Conservation (phyloP, 2,329 filamentous ascomycete genomes). For the Scedosporium minutisporum region DNA sequence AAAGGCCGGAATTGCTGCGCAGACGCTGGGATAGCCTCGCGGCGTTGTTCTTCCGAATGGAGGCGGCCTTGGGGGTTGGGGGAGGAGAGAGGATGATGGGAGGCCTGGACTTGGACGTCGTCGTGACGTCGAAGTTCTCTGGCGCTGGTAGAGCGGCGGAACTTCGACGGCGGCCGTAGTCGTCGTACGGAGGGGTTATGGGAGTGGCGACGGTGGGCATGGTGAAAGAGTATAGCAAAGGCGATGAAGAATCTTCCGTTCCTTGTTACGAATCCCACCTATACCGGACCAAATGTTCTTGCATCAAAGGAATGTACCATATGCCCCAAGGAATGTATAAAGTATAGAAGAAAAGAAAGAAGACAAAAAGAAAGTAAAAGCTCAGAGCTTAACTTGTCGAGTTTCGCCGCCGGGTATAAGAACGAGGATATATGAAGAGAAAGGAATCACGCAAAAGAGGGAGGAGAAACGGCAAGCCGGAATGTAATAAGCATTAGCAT, state of each 20-base stretch:
- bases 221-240: background rate
- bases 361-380: background rate
- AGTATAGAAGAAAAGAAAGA: background rate
- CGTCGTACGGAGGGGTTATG: background rate
- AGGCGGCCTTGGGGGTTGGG: background rate
- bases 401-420: background rate
- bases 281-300: background rate
- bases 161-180: background rate
- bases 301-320: background rate
- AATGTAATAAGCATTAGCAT: background rate
- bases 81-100: background rate
- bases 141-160: background rate
- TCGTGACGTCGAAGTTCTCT: background rate
- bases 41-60: background rate
- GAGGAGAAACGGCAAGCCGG: background rate
- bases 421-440: background rate
- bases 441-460: background rate
- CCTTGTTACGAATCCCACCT: background rate
- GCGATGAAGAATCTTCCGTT: background rate
- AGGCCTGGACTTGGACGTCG: background rate
- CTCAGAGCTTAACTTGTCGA: background rate
- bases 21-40: conserved; percentile 14
- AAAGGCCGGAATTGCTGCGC: conserved; percentile 36
- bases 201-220: background rate
- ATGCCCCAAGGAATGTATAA: background rate